Percentiles rank a stretch among this genome's conserved stretches.
phyloP scores from a whole-genome alignment of 1,139 yeast species.

The Magnusiomyces fungicola region DNA sequence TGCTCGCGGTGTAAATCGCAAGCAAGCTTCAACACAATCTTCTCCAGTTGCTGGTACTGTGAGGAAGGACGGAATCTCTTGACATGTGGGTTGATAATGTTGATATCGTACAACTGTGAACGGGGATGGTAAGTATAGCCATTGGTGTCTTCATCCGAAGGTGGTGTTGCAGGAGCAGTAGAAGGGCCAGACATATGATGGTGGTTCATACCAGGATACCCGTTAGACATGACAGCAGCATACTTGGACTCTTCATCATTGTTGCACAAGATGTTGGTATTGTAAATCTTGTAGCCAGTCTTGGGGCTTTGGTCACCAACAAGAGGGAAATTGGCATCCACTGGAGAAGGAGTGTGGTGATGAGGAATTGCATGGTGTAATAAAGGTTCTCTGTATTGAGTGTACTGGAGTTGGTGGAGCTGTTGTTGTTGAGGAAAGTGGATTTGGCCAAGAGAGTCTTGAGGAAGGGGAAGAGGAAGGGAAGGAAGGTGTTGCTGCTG shows the following conservation, averaged over 20 bases:
- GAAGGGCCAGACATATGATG: neutral
- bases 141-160: neutral
- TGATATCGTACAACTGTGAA: constrained; percentile 1
- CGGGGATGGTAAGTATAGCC: neutral
- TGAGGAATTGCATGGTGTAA: too few species aligned
- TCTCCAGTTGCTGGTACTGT: constrained; percentile 5
- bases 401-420: too few species aligned
- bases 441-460: neutral
- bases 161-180: constrained; percentile 1
- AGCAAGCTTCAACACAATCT: neutral
- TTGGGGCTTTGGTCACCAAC: neutral
- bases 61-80: constrained; percentile 2
- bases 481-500: neutral
- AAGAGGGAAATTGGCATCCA: neutral
- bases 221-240: neutral
- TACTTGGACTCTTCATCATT: neutral
- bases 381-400: too few species aligned
- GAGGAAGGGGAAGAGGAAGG: neutral
- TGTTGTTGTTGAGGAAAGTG: neutral
- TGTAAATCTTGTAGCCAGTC: constrained; percentile 1
- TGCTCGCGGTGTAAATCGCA: constrained; percentile 1
- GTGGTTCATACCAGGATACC: neutral
- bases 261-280: neutral
- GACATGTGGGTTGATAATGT: constrained; percentile 4
- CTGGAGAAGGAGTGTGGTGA: neutral